Evolutionary conservation across 78 protist species (phyloP).

Genomic region (Dictyostelium discoideum): DNA sequence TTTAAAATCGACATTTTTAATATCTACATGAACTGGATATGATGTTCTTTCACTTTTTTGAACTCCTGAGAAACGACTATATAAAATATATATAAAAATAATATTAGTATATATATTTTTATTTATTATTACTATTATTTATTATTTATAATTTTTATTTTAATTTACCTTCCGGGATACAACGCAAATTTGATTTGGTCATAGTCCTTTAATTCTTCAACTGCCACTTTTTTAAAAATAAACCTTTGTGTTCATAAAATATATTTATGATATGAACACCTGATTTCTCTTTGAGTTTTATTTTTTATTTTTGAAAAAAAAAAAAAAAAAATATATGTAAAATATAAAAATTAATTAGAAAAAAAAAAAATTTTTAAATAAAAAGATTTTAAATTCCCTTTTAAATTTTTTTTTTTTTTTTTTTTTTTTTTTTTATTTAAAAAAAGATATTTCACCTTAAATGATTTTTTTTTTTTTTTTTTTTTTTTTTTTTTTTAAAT

Average conservation of each 20-base stretch:
- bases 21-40: constrained; percentile 62
- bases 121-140: no score
- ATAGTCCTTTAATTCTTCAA: constrained; percentile 20
- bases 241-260: not conserved
- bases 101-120: no score
- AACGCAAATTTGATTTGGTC: constrained; percentile 28
- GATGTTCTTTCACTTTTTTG: constrained; percentile 70
- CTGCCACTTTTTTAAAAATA: constrained; percentile 17
- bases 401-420: no score
- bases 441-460: no score
- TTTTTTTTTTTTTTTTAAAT: not conserved
- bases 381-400: no score
- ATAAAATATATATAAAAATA: not conserved
- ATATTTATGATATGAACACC: not conserved
- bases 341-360: no score
- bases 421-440: no score
- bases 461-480: no score
- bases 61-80: constrained; percentile 36
- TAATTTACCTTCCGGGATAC: constrained; percentile 40
- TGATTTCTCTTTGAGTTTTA: not conserved
- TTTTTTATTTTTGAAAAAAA: not conserved
- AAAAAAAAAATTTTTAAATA: no score
- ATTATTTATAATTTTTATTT: not conserved
- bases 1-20: constrained; percentile 63
- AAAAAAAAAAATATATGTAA: no score